A percentile compares a stretch with the other conserved stretches of the same genome.
Evolutionary conservation across 2,329 filamentous ascomycete genomes (phyloP).

Genomic region (Sphaerulina populicola): DNA sequence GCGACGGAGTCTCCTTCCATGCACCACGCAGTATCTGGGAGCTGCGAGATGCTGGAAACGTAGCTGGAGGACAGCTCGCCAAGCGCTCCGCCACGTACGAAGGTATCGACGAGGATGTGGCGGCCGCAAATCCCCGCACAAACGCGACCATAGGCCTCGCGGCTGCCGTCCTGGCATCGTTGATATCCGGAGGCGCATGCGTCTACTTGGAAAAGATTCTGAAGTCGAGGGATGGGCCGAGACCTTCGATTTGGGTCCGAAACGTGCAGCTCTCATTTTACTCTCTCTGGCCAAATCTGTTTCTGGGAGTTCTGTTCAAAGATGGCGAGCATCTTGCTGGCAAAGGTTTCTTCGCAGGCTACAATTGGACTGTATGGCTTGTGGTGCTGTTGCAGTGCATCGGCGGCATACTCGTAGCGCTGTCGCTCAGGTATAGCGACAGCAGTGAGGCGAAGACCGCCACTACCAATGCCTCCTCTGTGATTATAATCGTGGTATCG

Average conservation of each 20-base stretch:
- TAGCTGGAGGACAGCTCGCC: constrained; percentile 43
- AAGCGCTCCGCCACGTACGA: constrained; percentile 83
- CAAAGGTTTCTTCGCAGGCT: constrained; percentile 88
- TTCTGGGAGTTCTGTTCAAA: constrained; percentile 77
- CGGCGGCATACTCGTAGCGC: constrained; percentile 73
- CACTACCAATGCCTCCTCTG: constrained; percentile 83
- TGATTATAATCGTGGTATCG: constrained; percentile 78
- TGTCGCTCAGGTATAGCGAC: constrained; percentile 74
- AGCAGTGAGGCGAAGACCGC: constrained; percentile 84
- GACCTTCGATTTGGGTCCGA: constrained; percentile 79
- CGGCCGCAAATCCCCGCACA: constrained; percentile 50
- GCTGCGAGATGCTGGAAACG: constrained; percentile 56
- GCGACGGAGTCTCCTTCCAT: constrained; percentile 52
- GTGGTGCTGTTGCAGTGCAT: constrained; percentile 74
- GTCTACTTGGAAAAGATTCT: constrained; percentile 87
- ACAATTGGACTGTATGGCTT: constrained; percentile 84
- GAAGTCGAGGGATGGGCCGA: constrained; percentile 56
- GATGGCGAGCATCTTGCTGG: constrained; percentile 76
- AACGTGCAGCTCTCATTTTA: constrained; percentile 95
- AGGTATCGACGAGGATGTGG: constrained; percentile 63
- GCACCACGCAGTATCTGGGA: constrained; percentile 75
- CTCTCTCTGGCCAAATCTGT: constrained; percentile 78
- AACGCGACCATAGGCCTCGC: constrained; percentile 71
- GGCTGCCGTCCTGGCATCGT: constrained; percentile 68
- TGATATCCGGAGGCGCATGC: constrained; percentile 74